Conservation (phyloP, 2,329 filamentous ascomycete species). For the Verruconis gallopava region DNA sequence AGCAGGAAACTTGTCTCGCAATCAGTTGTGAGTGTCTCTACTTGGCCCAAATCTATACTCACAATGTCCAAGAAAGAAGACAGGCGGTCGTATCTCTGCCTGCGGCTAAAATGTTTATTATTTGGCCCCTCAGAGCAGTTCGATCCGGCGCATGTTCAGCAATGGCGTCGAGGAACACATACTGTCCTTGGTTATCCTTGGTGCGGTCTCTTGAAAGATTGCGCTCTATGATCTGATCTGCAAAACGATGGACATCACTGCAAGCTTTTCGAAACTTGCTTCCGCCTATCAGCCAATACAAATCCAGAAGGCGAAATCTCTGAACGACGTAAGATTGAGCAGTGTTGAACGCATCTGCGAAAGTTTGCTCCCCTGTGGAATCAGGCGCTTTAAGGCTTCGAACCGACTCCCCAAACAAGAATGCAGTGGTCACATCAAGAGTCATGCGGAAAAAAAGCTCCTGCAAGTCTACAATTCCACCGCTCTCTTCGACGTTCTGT, state of each 20-base stretch:
- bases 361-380: constrained; percentile 38
- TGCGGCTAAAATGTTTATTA: constrained; percentile 70
- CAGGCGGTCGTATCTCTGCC: constrained; percentile 79
- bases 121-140: constrained; percentile 67
- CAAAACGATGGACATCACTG: constrained; percentile 58
- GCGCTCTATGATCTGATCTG: constrained; percentile 64
- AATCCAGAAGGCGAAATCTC: constrained; percentile 44
- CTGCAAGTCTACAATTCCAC: constrained; percentile 51
- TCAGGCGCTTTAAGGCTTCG: constrained; percentile 43
- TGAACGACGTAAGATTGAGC: constrained; percentile 55
- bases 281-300: constrained; percentile 49
- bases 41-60: constrained; percentile 21
- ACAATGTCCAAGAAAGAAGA: constrained; percentile 69
- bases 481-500: constrained; percentile 44
- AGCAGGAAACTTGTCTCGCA: constrained; percentile 36
- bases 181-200: constrained; percentile 54
- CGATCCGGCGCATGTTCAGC: constrained; percentile 59
- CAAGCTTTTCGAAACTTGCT: constrained; percentile 51
- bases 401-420: constrained; percentile 67
- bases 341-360: constrained; percentile 67
- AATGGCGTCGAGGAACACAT: constrained; percentile 79
- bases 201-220: constrained; percentile 58
- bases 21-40: background rate
- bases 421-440: constrained; percentile 75
- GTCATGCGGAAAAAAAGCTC: constrained; percentile 73